Percentiles rank a stretch among this genome's conserved stretches.
Conservation (phyloP, 495 filamentous ascomycete species). For the Xylaria venustula region DNA sequence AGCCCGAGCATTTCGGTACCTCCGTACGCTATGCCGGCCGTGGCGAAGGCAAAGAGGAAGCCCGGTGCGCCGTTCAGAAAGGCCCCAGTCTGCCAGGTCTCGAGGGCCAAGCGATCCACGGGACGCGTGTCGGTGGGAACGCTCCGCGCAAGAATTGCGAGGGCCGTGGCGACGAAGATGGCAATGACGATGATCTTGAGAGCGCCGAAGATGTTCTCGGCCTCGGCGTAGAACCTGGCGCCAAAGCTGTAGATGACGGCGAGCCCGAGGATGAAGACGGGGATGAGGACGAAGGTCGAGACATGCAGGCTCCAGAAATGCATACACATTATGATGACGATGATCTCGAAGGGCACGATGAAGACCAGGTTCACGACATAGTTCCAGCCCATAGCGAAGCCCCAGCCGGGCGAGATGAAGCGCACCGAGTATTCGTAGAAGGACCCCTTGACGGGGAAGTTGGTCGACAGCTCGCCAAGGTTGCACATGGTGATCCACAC, state of each 20-base stretch:
- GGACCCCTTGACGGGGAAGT: constrained; percentile 55
- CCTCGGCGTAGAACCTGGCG: constrained; percentile 53
- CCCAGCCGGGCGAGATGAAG: constrained; percentile 64
- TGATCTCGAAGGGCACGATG: constrained; percentile 45
- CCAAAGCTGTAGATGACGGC: constrained; percentile 60
- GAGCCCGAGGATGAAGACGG: constrained; percentile 41
- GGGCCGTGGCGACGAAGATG: constrained; percentile 41
- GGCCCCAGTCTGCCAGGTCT: constrained; percentile 44
- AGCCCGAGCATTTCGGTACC: constrained; percentile 66
- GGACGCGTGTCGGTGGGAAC: constrained; percentile 27
- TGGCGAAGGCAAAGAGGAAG: constrained; percentile 58
- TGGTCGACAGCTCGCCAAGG: constrained; percentile 61
- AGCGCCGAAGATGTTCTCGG: constrained; percentile 48
- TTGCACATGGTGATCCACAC: constrained; percentile 47
- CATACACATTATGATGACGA: constrained; percentile 48
- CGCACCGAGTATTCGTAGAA: constrained; percentile 58
- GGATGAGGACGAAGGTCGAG: constrained; percentile 39
- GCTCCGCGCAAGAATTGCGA: constrained; percentile 36
- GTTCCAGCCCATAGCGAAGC: constrained; percentile 75
- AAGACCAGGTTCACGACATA: constrained; percentile 56
- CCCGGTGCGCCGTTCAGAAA: constrained; percentile 61
- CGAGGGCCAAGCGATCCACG: constrained; percentile 19
- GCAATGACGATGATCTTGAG: constrained; percentile 45
- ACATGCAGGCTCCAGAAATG: constrained; percentile 47
- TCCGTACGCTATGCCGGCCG: constrained; percentile 59